These are phyloP conservation scores for Trichophyton schoenleinii DNA, from an alignment of 2,329 filamentous ascomycete species.

Conservation along the genomic window DNA sequence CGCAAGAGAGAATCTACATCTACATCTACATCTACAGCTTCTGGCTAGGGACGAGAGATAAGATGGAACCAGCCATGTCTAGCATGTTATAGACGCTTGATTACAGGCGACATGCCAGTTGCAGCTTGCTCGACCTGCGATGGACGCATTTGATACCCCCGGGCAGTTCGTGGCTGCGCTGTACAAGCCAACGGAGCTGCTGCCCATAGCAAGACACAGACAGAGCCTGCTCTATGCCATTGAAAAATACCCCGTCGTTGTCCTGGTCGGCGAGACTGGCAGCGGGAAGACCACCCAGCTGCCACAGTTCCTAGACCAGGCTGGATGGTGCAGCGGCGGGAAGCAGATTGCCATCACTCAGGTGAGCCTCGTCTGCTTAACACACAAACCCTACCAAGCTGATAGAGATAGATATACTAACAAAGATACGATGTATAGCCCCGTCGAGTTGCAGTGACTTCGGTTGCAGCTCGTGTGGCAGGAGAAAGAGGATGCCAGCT, in stretches of 20 bases:
- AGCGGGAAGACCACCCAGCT: constrained; percentile 94
- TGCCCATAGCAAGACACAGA: constrained; percentile 77
- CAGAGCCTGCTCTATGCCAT: constrained; percentile 72
- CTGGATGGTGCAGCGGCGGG: constrained; percentile 76
- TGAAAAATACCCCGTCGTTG: constrained; percentile 71
- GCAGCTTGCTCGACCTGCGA: constrained; percentile 12
- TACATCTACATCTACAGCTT: no score
- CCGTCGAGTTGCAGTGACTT: constrained; percentile 78
- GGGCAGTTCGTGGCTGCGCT: constrained; percentile 58
- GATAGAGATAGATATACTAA: not conserved
- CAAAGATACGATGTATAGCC: constrained; percentile 44
- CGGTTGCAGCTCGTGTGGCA: constrained; percentile 75
- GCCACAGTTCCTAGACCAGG: constrained; percentile 76
- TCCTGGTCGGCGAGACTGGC: constrained; percentile 86
- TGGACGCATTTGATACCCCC: constrained; percentile 35
- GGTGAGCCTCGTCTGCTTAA: constrained; percentile 39
- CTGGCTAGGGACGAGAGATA: no score
- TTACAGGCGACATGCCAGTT: no score
- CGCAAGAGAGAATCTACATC: no score
- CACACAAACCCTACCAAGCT: not conserved
- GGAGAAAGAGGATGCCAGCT: constrained; percentile 77
- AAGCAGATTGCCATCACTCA: constrained; percentile 83
- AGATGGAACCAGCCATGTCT: no score
- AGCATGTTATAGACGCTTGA: no score
- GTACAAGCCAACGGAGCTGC: constrained; percentile 68